phyloP scores from a whole-genome alignment of 2,329 filamentous ascomycete genomes.

The Neofusicoccum kwambonambiense region DNA sequence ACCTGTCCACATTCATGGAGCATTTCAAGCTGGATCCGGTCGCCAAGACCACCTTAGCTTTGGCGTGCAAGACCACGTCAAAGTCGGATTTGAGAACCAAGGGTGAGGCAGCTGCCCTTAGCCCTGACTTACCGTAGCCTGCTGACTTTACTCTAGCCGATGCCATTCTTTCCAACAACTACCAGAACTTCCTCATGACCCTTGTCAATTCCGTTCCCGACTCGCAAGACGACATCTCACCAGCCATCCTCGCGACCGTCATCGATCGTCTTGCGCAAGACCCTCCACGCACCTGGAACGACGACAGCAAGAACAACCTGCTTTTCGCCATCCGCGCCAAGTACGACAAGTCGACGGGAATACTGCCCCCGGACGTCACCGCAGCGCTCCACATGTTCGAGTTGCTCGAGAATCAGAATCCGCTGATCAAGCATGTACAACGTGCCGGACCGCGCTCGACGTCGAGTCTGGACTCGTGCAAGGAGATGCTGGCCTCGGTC shows the following conservation, averaged over 20 bases:
- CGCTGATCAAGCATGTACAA: constrained; percentile 66
- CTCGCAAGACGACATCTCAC: constrained; percentile 64
- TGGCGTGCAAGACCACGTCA: constrained; percentile 82
- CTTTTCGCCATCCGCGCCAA: constrained; percentile 64
- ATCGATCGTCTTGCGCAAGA: constrained; percentile 85
- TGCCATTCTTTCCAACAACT: constrained; percentile 81
- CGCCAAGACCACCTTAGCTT: constrained; percentile 80
- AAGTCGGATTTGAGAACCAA: constrained; percentile 83
- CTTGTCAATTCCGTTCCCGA: constrained; percentile 61
- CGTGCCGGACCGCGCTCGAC: constrained; percentile 73
- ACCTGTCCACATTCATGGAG: constrained; percentile 91
- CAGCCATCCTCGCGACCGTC: constrained; percentile 72
- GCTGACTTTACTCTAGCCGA: constrained; percentile 61
- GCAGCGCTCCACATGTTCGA: constrained; percentile 69
- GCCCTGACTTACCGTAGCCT: not conserved
- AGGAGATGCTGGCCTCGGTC: constrained; percentile 56
- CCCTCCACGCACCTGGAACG: constrained; percentile 81
- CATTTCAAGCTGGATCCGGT: constrained; percentile 92
- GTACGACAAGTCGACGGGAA: constrained; percentile 51
- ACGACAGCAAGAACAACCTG: constrained; percentile 69
- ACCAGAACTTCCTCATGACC: constrained; percentile 72
- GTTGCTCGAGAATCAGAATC: constrained; percentile 60
- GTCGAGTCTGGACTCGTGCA: constrained; percentile 67
- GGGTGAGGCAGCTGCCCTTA: constrained; percentile 56
- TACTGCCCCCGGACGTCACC: constrained; percentile 67